A percentile compares a stretch with the other conserved stretches of the same genome.
Conservation (phyloP, 768 basidiomycete species). For the Mycena belliarum region DNA sequence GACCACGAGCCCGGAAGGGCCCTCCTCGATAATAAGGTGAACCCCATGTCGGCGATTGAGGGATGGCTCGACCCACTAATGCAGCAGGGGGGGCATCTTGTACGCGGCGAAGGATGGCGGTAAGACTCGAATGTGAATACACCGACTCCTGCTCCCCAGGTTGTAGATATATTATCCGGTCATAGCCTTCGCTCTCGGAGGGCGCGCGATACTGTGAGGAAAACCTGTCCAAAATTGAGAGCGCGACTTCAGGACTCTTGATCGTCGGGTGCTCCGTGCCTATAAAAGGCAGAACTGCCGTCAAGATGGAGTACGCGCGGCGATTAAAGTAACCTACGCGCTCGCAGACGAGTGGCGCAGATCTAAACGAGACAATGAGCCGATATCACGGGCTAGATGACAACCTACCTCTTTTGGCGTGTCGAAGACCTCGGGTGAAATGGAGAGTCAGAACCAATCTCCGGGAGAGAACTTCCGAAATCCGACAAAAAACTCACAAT, state of each 20-base stretch:
- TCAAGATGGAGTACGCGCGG: slow-evolving; percentile 2
- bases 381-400: neutral
- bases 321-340: slow-evolving; percentile 46
- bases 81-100: slow-evolving; percentile 39
- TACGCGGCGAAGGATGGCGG: slow-evolving; percentile 52
- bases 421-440: slow-evolving; percentile 50
- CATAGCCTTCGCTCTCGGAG: slow-evolving; percentile 59
- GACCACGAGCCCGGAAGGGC: slow-evolving; percentile 23
- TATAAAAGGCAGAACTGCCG: slow-evolving; percentile 28
- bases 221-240: slow-evolving; percentile 67
- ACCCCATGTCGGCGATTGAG: slow-evolving; percentile 21
- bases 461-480: neutral
- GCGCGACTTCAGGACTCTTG: slow-evolving; percentile 54
- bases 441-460: slow-evolving; percentile 8
- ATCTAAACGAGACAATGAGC: slow-evolving; percentile 39
- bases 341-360: slow-evolving; percentile 60
- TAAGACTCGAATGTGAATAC: slow-evolving; percentile 55
- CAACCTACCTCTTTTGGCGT: slow-evolving; percentile 69
- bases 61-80: slow-evolving; percentile 22
- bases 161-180: slow-evolving; percentile 54
- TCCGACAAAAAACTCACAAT: too few relatives aligned
- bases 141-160: slow-evolving; percentile 43
- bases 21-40: slow-evolving; percentile 24
- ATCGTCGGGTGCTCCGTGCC: slow-evolving; percentile 81
- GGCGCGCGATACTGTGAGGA: slow-evolving; percentile 61